Base-by-base conservation (phyloP, 352 stramenopile genomes). In the Globisporangium splendens region DNA sequence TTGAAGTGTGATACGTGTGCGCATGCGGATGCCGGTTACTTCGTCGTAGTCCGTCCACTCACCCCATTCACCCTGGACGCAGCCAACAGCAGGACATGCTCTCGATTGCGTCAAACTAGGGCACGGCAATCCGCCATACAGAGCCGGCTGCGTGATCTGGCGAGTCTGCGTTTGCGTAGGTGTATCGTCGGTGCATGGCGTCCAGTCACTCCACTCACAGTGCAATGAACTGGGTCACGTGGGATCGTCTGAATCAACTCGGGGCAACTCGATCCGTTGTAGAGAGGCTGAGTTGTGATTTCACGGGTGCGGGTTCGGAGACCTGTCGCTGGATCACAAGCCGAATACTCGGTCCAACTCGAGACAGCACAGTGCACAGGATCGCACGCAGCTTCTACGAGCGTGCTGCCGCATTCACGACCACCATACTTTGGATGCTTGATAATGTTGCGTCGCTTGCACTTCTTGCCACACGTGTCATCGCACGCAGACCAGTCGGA, bases 361-460 rank as follows among this genome's bases (percentile, higher is more conserved):
- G 67, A 73, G 11, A 79, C 51, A 0, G 41, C 56, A 56, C 79
- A 89, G 43, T 86, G 68, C 11, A 89, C 65, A 0, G 79, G 79
- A 4, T 86, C 75, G 31, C 79, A 86, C 1, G 49, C 31, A 0
- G 58, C 66, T 39, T 81, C 74, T 12, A 69, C 51, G 33, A 76
- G 56, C 10, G 74, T 57, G 0, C 70, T 62, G 1, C 46, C 49
- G 20, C 73, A 86, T 1, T 35, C 48, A 1, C 54, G 48, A 21
- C 75, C 75, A 12, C 57, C 59, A 38, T 83, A 83, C 20, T 75
- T 62, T 0, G 72, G 59, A 14, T 58, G 17, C 38, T 71, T 56
- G 22, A 75, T n/a, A 17, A 74, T 39, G 4, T 46, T 39, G 18
- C 72, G 75, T 20, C 39, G 59, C 56, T 81, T 81, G 65, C 72